phyloP scores from a whole-genome alignment of 1,284 basidiomycete genomes.

The Boletus coffeatus region DNA sequence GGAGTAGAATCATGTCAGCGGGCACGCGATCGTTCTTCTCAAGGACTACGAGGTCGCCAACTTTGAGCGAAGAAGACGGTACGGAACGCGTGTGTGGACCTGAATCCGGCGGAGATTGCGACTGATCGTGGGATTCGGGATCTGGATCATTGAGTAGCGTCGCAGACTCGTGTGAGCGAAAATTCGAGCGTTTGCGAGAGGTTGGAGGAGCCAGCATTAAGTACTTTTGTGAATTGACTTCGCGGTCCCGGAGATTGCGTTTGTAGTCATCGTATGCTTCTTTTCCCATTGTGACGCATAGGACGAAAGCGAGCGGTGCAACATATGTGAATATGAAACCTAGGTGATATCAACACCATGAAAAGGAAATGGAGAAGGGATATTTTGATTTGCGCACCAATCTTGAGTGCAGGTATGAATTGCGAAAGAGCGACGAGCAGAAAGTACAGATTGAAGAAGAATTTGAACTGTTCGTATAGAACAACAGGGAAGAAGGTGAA shows the following conservation, averaged over 20 bases:
- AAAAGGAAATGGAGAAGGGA: background rate
- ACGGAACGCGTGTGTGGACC: constrained; percentile 66
- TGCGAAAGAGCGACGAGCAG: constrained; percentile 94
- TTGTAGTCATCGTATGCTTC: constrained; percentile 99
- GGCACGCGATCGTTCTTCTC: constrained; percentile 99
- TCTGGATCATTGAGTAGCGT: constrained; percentile 18
- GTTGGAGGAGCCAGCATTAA: constrained; percentile 64
- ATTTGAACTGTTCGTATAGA: constrained; percentile 99
- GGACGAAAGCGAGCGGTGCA: constrained; percentile 92
- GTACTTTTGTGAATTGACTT: constrained; percentile 94
- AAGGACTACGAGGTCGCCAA: constrained; percentile 88
- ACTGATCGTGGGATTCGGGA: constrained; percentile 16
- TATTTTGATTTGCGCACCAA: constrained; percentile 50
- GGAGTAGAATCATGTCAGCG: constrained; percentile 88
- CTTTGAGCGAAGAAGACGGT: constrained; percentile 84
- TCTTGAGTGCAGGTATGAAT: constrained; percentile 94
- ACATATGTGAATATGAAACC: constrained; percentile 97
- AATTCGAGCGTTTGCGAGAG: constrained; percentile 32
- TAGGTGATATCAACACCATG: constrained; percentile 25
- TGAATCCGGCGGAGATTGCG: constrained; percentile 24
- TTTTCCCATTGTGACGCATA: constrained; percentile 95
- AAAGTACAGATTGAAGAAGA: constrained; percentile 99
- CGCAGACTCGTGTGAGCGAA: constrained; percentile 21
- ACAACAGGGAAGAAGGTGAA: constrained; percentile 95
- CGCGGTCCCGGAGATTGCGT: constrained; percentile 84